phyloP scores from a whole-genome alignment of 148 eudicot genomes.

The Rhododendron ferrugineum region DNA sequence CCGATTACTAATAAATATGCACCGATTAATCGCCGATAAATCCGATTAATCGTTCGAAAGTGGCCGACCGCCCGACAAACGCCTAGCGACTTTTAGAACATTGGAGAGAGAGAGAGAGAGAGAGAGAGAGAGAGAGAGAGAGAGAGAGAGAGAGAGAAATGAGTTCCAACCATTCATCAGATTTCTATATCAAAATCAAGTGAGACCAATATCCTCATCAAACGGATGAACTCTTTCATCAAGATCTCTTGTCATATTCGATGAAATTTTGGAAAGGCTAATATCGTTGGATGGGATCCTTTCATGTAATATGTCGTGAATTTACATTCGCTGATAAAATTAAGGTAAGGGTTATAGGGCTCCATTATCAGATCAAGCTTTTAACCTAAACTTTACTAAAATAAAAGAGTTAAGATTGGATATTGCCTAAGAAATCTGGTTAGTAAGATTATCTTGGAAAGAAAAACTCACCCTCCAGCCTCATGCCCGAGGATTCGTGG shows the following conservation, averaged over 20 bases:
- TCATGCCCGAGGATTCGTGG: constrained; percentile 51
- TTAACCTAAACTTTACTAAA: not conserved
- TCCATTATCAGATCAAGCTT: not conserved
- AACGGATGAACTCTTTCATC: not conserved
- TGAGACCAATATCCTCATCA: not conserved
- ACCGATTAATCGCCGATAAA: too few species aligned
- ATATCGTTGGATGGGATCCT: not conserved
- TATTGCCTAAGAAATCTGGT: not conserved
- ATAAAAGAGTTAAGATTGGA: not conserved
- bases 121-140: too few species aligned
- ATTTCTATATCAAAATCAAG: too few species aligned
- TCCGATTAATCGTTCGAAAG: too few species aligned
- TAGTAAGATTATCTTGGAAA: not conserved
- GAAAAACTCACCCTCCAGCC: constrained; percentile 37
- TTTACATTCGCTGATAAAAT: not conserved
- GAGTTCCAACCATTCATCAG: too few species aligned
- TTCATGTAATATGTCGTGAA: not conserved
- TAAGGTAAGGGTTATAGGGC: not conserved
- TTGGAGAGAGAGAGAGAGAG: too few species aligned
- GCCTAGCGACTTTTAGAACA: too few species aligned
- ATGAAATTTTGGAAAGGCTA: too few species aligned
- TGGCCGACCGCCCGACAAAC: too few species aligned
- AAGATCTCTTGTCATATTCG: too few species aligned
- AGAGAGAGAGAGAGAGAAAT: too few species aligned
- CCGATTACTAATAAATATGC: too few species aligned